phyloP scores from a whole-genome alignment of 2,329 filamentous ascomycete species.

The Penicillium glabrum region DNA sequence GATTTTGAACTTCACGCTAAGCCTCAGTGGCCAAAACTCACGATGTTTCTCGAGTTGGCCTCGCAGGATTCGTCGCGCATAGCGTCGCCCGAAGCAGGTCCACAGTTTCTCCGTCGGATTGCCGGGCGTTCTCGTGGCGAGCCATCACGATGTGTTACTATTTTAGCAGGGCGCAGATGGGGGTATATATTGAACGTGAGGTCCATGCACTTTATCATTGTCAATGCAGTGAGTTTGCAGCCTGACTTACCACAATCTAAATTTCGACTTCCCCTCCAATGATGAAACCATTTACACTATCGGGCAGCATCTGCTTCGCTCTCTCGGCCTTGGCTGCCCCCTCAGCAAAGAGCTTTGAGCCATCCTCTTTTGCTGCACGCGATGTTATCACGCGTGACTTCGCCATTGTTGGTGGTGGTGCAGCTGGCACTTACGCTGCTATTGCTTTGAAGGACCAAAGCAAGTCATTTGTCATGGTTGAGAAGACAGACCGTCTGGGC shows the following conservation, averaged over 20 bases:
- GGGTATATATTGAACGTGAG: not conserved
- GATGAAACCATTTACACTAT: no score
- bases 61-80: not conserved
- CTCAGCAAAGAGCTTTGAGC: no score
- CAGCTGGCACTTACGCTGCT: conserved; percentile 11
- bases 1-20: not conserved
- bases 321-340: no score
- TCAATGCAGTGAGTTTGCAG: no score
- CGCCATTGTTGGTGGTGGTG: conserved; percentile 13
- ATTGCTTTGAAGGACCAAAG: conserved; percentile 26
- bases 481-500: conserved; percentile 19
- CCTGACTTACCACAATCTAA: no score
- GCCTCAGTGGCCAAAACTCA: not conserved
- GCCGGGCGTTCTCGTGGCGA: not conserved
- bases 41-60: not conserved
- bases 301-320: no score
- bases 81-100: not conserved
- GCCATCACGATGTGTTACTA: not conserved
- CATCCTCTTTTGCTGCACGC: no score
- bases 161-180: not conserved
- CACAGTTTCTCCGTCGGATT: not conserved
- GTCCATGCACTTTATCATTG: not conserved
- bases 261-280: no score
- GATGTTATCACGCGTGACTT: not conserved
- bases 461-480: conserved; percentile 34